Percentiles rank a stretch among this genome's conserved stretches.
Evolutionary conservation across 2,329 filamentous ascomycete genomes (phyloP).

Genomic region (Dothideomycetes sp.): DNA sequence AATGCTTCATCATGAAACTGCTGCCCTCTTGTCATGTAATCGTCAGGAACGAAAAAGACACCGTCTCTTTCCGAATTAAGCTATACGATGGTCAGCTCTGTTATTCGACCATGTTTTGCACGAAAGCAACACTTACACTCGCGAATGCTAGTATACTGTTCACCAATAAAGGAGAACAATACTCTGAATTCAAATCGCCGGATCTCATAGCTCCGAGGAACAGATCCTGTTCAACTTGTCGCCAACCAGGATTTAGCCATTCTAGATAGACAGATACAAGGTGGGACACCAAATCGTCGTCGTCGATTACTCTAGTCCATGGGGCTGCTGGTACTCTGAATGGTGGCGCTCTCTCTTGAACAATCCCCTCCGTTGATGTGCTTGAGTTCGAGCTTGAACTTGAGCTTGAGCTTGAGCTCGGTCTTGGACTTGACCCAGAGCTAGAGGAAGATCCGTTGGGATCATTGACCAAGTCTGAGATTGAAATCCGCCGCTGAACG

Average conservation of each 20-base stretch:
- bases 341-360: too few species aligned
- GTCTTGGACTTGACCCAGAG: not conserved
- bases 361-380: too few species aligned
- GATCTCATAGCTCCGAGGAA: conserved; percentile 30
- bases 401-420: not conserved
- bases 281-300: conserved; percentile 25
- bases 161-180: conserved; percentile 30
- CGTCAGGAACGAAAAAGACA: conserved; percentile 5
- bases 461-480: conserved; percentile 4
- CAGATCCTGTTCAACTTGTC: conserved; percentile 26
- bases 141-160: conserved; percentile 25
- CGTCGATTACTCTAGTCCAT: conserved; percentile 23
- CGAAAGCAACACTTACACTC: conserved; percentile 1
- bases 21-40: conserved; percentile 12
- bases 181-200: conserved; percentile 20
- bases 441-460: not conserved
- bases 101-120: too few species aligned
- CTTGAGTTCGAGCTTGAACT: too few species aligned
- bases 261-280: conserved; percentile 21
- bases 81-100: not conserved
- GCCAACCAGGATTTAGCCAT: conserved; percentile 21
- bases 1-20: conserved; percentile 15
- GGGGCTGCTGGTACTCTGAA: conserved; percentile 23
- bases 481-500: not conserved
- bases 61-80: conserved; percentile 14